Conservation (phyloP, 2,329 filamentous ascomycete genomes). For the Aspergillaceae sp. region DNA sequence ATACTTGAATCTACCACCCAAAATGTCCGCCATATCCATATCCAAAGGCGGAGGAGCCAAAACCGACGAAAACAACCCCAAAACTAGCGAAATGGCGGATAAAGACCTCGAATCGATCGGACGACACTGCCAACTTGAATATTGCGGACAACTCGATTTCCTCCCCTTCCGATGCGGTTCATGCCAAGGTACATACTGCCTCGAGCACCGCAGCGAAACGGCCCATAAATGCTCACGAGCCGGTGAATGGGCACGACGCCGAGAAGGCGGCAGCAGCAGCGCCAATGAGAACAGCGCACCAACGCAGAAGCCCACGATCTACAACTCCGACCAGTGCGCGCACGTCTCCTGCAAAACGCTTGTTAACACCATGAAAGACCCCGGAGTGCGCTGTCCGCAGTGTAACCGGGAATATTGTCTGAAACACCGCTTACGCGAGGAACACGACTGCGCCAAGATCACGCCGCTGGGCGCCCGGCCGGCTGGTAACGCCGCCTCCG, state of each 20-base stretch:
- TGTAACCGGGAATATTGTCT: slow-evolving; percentile 46
- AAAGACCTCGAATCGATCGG: slow-evolving; percentile 79
- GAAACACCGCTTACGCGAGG: slow-evolving; percentile 46
- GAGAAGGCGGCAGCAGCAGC: slow-evolving; percentile 18
- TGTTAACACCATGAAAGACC: slow-evolving; percentile 43
- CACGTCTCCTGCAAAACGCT: slow-evolving; percentile 44
- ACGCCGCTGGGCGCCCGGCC: slow-evolving; percentile 47
- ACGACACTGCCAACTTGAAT: slow-evolving; percentile 80
- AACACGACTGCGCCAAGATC: slow-evolving; percentile 76
- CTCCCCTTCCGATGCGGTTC: slow-evolving; percentile 90
- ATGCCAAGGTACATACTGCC: slow-evolving; percentile 75
- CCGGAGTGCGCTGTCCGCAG: slow-evolving; percentile 42
- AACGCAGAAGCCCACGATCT: slow-evolving; percentile 45
- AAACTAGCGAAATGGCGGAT: slow-evolving; percentile 39
- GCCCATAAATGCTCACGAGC: slow-evolving; percentile 61
- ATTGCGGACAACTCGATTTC: slow-evolving; percentile 93
- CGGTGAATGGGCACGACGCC: slow-evolving; percentile 52
- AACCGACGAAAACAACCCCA: slow-evolving; percentile 17
- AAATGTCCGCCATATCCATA: slow-evolving; percentile 20
- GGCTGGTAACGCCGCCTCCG: slow-evolving; percentile 34
- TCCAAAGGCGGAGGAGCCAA: slow-evolving; percentile 10
- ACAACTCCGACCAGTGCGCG: slow-evolving; percentile 46
- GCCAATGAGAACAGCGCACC: slow-evolving; percentile 18
- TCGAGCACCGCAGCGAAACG: slow-evolving; percentile 83
- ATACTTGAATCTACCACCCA: background rate